Evolutionary conservation across 1,284 basidiomycete genomes (phyloP).

Genomic region (Rhodotorula sp.): DNA sequence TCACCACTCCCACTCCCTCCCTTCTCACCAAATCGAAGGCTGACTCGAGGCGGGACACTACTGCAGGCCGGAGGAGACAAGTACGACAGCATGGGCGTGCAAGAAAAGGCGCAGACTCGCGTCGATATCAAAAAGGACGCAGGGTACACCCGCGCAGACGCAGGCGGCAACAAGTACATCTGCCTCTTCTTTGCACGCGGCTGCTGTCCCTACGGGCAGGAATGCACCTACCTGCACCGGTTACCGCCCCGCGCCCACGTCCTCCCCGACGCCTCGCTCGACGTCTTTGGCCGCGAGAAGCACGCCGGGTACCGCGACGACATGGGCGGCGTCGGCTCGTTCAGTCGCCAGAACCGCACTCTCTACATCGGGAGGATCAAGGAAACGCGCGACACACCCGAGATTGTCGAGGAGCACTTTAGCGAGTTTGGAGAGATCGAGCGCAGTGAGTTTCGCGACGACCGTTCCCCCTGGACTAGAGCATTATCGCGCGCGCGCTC

Average conservation of each 20-base stretch:
- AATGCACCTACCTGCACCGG: slow-evolving; percentile 91
- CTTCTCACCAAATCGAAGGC: neutral
- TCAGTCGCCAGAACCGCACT: slow-evolving; percentile 89
- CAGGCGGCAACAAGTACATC: slow-evolving; percentile 83
- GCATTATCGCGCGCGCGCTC: too few relatives aligned
- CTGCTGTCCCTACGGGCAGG: slow-evolving; percentile 95
- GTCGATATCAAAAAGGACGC: slow-evolving; percentile 86
- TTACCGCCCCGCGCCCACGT: slow-evolving; percentile 70
- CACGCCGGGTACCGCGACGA: slow-evolving; percentile 97
- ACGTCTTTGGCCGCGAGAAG: slow-evolving; percentile 96
- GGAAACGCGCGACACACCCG: slow-evolving; percentile 80
- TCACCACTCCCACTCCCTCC: slow-evolving; percentile 17
- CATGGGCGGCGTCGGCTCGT: slow-evolving; percentile 98
- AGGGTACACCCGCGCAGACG: slow-evolving; percentile 90
- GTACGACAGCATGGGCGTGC: slow-evolving; percentile 91
- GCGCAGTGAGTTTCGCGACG: slow-evolving; percentile 62
- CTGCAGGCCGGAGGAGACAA: slow-evolving; percentile 69
- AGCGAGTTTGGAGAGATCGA: slow-evolving; percentile 97
- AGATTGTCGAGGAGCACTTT: slow-evolving; percentile 86
- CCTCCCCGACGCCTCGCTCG: slow-evolving; percentile 86
- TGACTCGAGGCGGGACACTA: neutral
- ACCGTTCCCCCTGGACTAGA: neutral
- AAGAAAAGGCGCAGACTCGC: slow-evolving; percentile 81
- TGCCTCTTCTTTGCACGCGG: slow-evolving; percentile 96
- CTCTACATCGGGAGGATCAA: slow-evolving; percentile 92